Base-by-base conservation (phyloP, 1,284 basidiomycete genomes). In the Entoloma clypeatum region DNA sequence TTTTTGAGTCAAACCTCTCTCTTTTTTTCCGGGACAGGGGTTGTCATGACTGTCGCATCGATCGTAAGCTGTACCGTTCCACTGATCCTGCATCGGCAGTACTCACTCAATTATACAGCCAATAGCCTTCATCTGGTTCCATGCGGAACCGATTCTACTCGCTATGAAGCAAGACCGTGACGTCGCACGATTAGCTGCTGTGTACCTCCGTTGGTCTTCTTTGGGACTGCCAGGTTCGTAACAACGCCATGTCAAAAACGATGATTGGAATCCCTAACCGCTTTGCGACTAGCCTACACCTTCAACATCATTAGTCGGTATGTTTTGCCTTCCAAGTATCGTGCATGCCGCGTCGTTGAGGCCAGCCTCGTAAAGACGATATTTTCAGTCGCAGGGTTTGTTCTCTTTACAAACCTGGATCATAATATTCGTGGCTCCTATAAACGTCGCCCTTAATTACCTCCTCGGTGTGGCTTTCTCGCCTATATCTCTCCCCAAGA, bases 321-420 rank as follows among this genome's bases (percentile, higher is more conserved):
- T 40, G 68, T 59, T 56, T 34, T 51, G 54, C 39, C 36, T 56
- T 13, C 28, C 57, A 13, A 45, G 55, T 29, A 16, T 7, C 10
- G 10, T 9, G 6, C 8, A 32, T 31, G 33, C 23, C 45, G 16
- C 47, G 19, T 24, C 26, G n/a, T n/a, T n/a, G n/a, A n/a, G n/a
- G n/a, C n/a, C 34, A 36, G 53, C 49, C 52, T 33, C 52, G 41
- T 10, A 22, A 40, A 86, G 84, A 21, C 83, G 89, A 18, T 95
- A 92, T 62, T 88, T 94, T 55, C 91, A 94, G 61, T 86, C 86
- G 2, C 91, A 94, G 67, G 85, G 86, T 30, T 68, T 94, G 5
- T 93, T 97, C 67, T 69, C 77, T 31, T 81, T 92, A 2, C 94
- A 94, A 0, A 95, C 93, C 0, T 76, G 84, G 43, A 86, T 94